These are phyloP conservation scores for Cardamine resedifolia DNA, from an alignment of 345 rosid species.

Conservation along the genomic window DNA sequence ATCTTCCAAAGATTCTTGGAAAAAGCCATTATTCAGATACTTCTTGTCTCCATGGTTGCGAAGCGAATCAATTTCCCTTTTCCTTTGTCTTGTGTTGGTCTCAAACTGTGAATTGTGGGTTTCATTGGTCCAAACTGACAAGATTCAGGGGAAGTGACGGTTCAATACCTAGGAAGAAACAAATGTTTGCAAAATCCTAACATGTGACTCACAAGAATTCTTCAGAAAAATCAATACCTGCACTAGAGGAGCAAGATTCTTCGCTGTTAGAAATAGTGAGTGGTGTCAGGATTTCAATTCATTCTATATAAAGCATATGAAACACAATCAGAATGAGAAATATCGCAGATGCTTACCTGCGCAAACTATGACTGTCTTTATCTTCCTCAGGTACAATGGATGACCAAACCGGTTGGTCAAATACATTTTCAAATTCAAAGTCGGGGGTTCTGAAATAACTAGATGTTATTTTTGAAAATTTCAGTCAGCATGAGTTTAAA, in stretches of 20 bases:
- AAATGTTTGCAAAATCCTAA: conserved; percentile 12
- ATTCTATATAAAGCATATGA: conserved; percentile 2
- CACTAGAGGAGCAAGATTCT: conserved; percentile 83
- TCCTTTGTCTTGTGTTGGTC: conserved; percentile 36
- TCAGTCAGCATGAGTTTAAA: conserved; percentile 16
- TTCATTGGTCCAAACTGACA: conserved; percentile 51
- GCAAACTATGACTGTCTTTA: conserved; percentile 50
- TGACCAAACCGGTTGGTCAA: conserved; percentile 43
- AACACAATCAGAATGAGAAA: conserved; percentile 28
- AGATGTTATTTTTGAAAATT: not conserved
- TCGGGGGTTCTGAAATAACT: conserved; percentile 5
- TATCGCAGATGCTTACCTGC: conserved; percentile 47
- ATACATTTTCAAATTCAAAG: conserved; percentile 32
- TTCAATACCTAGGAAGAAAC: conserved; percentile 6
- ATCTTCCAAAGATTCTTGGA: conserved; percentile 36
- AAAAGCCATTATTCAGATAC: conserved; percentile 22
- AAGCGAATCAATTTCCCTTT: conserved; percentile 34
- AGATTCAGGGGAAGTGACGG: conserved; percentile 8
- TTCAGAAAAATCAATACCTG: conserved; percentile 52
- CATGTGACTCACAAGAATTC: conserved; percentile 7
- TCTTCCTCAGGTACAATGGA: conserved; percentile 44
- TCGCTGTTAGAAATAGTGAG: conserved; percentile 55
- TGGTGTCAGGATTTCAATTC: conserved; percentile 26
- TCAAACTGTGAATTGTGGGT: conserved; percentile 33
- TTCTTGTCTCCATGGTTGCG: conserved; percentile 30